These are phyloP conservation scores for Lasiodiplodia sp. DNA, from an alignment of 2,329 filamentous ascomycete genomes.

Conservation along the genomic window DNA sequence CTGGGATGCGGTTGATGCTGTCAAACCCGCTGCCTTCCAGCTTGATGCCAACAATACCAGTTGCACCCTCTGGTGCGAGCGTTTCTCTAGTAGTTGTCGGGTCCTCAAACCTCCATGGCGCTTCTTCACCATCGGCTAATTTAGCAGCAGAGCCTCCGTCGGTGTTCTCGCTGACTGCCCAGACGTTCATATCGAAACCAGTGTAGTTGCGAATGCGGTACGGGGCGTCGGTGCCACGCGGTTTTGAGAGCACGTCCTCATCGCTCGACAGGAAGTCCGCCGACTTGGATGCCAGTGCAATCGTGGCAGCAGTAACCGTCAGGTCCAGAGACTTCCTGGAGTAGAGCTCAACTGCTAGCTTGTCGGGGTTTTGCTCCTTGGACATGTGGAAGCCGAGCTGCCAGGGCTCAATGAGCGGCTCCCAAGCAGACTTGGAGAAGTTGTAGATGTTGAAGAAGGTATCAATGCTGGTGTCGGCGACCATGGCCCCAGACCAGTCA, in stretches of 20 bases:
- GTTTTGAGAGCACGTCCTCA: slow-evolving; percentile 92
- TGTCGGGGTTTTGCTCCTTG: slow-evolving; percentile 76
- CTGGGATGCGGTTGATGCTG: slow-evolving; percentile 81
- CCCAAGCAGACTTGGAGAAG: slow-evolving; percentile 98
- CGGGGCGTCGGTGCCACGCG: slow-evolving; percentile 87
- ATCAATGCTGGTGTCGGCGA: slow-evolving; percentile 87
- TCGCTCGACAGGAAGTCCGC: slow-evolving; percentile 87
- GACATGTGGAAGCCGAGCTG: slow-evolving; percentile 89
- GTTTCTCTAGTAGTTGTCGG: slow-evolving; percentile 96
- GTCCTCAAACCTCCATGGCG: slow-evolving; percentile 95
- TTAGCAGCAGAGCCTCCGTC: slow-evolving; percentile 76
- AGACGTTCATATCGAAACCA: slow-evolving; percentile 86
- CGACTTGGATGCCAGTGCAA: slow-evolving; percentile 91
- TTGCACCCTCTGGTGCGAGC: slow-evolving; percentile 81
- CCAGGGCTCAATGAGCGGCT: slow-evolving; percentile 96
- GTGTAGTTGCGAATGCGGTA: slow-evolving; percentile 96
- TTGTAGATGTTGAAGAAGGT: slow-evolving; percentile 98
- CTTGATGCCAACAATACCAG: slow-evolving; percentile 79
- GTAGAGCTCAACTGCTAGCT: slow-evolving; percentile 82
- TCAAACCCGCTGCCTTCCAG: slow-evolving; percentile 96
- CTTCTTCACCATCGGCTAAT: slow-evolving; percentile 86
- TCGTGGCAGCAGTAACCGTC: slow-evolving; percentile 90
- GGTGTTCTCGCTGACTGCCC: slow-evolving; percentile 74
- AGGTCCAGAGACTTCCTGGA: slow-evolving; percentile 92
- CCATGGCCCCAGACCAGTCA: slow-evolving; percentile 90